Base-by-base conservation (phyloP, 2,329 filamentous ascomycete species). In the Furcasterigmium sp. region DNA sequence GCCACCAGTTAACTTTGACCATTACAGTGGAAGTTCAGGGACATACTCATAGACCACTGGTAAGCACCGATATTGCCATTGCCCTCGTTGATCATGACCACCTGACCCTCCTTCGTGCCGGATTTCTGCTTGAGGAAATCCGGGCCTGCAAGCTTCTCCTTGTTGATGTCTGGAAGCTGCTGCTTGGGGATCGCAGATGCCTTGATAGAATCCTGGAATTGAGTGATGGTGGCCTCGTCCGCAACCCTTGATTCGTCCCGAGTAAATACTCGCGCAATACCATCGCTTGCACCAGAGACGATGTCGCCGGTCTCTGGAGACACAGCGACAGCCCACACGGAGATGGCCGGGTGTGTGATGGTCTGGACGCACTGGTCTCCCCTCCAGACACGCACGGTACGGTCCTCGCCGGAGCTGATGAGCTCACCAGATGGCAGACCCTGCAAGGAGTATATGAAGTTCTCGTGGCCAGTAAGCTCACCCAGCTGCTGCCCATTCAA, bases 291-390 rank as follows among this genome's bases (percentile, higher is more conserved):
- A 25, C 91, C 93, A 3, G 87, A 87, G n/a, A 89, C 88, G 47
- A 98, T 91, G 56, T 98, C 94, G 18, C 93, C 91, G 38, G 80
- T 94, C 49, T 88, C 81, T 1, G 75, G 59, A 57, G 87, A 93
- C 10, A 80, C 86, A n/a, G 90, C 87, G 15, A 98, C 89, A 13
- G 81, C 76, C 93, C 93, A 98, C 5, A 98, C 91, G 0, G 91
- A 97, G 43, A 97, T 94, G 9, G 93, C 93, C 10, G 93, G 93
- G 56, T 96, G 90, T 1, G 91, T 96, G 51, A 98, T 97, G 30
- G 91, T 96, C 64, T 98, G 93, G 37, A 95, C 68, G 60, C 91
- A 97, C 44, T 90, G 76, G 13, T 72, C 78, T 36, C 85, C 87
- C 53, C 78, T 84, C 93, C 94, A 98, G 59, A 98, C 72, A 41